These are phyloP conservation scores for Acacia crassicarpa DNA, from an alignment of 306 rosid genomes.

Conservation along the genomic window DNA sequence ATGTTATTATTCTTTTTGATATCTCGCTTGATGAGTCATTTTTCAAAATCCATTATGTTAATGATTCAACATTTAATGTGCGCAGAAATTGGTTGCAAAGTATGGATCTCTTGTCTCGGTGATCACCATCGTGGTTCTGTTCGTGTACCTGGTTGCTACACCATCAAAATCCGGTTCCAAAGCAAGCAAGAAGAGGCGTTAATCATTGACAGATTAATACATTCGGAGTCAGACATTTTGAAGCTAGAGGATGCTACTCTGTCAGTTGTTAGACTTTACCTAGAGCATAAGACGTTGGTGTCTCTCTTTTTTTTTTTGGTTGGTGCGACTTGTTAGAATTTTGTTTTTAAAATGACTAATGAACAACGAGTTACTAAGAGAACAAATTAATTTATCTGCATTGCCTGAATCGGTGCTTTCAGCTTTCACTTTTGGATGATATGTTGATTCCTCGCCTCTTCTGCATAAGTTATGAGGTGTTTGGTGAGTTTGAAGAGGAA, in stretches of 20 bases:
- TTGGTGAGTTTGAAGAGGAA: not conserved
- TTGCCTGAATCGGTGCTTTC: slow-evolving; percentile 32
- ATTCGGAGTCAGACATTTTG: slow-evolving; percentile 22
- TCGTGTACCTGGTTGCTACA: slow-evolving; percentile 64
- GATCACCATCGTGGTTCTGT: slow-evolving; percentile 65
- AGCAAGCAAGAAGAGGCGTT: slow-evolving; percentile 99
- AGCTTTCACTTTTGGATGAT: slow-evolving; percentile 25
- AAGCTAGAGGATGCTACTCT: slow-evolving; percentile 31
- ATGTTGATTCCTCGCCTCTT: slow-evolving; percentile 2
- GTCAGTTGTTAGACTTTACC: slow-evolving; percentile 40
- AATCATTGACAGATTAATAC: slow-evolving; percentile 27
- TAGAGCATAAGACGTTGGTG: slow-evolving; percentile 30
- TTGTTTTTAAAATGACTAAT: slow-evolving; percentile 16
- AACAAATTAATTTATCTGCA: slow-evolving; percentile 33
- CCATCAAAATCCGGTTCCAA: slow-evolving; percentile 85
- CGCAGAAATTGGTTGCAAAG: slow-evolving; percentile 85
- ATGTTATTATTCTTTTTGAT: slow-evolving; percentile 1
- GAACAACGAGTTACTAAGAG: slow-evolving; percentile 44
- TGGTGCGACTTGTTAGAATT: not conserved
- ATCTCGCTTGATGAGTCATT: not conserved
- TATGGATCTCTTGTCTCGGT: slow-evolving; percentile 90
- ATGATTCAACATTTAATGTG: slow-evolving; percentile 28
- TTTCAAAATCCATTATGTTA: not conserved
- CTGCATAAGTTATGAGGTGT: not conserved
- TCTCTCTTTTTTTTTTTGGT: not conserved